Evolutionary conservation across 768 basidiomycete genomes (phyloP), one percentile per base, ranked within the genome.

Genomic region (Tricholoma sp.): DNA sequence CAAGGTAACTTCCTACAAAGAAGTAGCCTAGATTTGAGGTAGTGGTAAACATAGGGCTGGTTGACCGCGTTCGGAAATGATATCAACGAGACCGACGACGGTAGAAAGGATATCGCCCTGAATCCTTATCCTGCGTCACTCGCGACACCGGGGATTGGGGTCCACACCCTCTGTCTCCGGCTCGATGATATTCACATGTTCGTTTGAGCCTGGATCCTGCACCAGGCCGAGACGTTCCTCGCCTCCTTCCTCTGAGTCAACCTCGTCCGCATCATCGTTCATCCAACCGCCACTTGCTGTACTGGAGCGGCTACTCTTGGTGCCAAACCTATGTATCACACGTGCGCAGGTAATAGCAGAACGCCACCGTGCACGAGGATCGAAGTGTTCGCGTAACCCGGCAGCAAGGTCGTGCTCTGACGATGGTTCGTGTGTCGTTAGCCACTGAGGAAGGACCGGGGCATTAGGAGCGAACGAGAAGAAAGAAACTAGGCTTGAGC

Each of bases 301-400:
- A 12, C 59, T 63, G 31, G 62, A 67, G 9, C 70, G 58, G 55
- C 66, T 73, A 2, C 53, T 29, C 33, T 57, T 36, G 1, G 63
- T 61, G 55, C 72, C 70, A 18, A 81, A 67, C 24, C 80, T 70
- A 33, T 70, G 64, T 15, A 80, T 41, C 0, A 74, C 79, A 13
- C 77, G 72, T 28, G 79, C 78, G 29, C 76, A 74, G 1, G 73
- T 64, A 62, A 94, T 91, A 11, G 89, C 89, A 1, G 76, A 73
- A 51, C 82, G 80, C 93, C 92, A 94, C 37, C 79, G 79, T 2
- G 83, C 85, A 42, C 78, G 79, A 0, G 91, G 80, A 65, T 91
- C 78, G 71, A 96, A 95, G 75, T 94, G 83, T 32, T 91, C 86
- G 32, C 89, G 88, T 49, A 97, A 74, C 10, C 88, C 90, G 10